A percentile compares a stretch with the other conserved stretches of the same genome.
phyloP scores from a whole-genome alignment of 1,284 basidiomycete species.

The Trichosporon asahii region DNA sequence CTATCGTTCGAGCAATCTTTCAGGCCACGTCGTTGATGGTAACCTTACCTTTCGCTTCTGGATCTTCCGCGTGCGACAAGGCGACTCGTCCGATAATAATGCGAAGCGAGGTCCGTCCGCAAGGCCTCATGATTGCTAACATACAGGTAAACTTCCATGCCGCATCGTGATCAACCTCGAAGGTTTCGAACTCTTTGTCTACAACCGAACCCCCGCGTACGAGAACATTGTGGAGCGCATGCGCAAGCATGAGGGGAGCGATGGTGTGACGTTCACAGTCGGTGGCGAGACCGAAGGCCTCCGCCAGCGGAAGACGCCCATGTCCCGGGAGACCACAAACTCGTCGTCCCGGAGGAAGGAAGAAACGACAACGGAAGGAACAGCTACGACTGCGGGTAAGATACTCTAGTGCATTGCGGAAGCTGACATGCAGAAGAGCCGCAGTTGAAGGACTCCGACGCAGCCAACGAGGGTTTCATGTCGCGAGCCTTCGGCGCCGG shows the following conservation, averaged over 20 bases:
- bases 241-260: conserved; percentile 50
- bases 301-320: conserved; percentile 11
- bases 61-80: conserved; percentile 66
- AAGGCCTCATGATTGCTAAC: not conserved
- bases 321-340: conserved; percentile 9
- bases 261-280: conserved; percentile 4
- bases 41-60: conserved; percentile 89
- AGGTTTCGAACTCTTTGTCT: conserved; percentile 85
- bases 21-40: conserved; percentile 72
- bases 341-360: not conserved
- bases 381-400: not conserved
- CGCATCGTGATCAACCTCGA: conserved; percentile 72
- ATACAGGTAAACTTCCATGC: conserved; percentile 59
- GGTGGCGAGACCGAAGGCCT: not conserved
- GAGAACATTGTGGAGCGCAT: conserved; percentile 77
- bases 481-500: conserved; percentile 15
- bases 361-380: not conserved
- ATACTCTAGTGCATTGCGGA: not conserved
- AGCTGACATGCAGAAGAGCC: not conserved
- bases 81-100: conserved; percentile 48
- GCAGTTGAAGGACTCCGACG: not conserved
- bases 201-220: conserved; percentile 81
- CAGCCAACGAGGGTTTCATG: not conserved
- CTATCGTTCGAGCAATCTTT: conserved; percentile 87
- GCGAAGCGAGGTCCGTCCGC: conserved; percentile 34